phyloP scores from a whole-genome alignment of 306 rosid genomes.

The Purshia tridentata region DNA sequence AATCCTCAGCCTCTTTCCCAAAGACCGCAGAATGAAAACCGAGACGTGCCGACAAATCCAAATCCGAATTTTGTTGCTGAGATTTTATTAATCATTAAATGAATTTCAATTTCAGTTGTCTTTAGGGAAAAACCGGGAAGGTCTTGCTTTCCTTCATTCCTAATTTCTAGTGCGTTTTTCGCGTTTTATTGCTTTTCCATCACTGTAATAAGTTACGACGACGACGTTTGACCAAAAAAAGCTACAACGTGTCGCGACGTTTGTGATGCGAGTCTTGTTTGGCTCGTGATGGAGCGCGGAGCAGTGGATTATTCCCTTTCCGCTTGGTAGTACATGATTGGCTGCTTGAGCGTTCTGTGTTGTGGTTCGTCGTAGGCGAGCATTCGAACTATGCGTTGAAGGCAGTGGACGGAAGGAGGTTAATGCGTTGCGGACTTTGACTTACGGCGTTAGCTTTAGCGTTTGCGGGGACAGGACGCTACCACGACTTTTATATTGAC shows the following conservation, averaged over 20 bases:
- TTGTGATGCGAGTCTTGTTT: not conserved
- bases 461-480: not conserved
- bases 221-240: too few relatives aligned
- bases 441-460: not conserved
- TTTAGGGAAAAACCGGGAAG: not conserved
- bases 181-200: not conserved
- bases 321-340: not conserved
- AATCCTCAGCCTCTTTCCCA: constrained; percentile 17
- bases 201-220: not conserved
- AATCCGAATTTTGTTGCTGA: constrained; percentile 1
- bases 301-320: not conserved
- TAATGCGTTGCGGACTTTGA: not conserved
- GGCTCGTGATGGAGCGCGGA: not conserved
- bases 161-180: not conserved
- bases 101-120: not conserved
- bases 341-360: not conserved
- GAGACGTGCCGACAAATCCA: not conserved
- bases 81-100: not conserved
- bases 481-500: not conserved
- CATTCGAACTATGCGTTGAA: not conserved
- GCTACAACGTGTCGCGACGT: too few relatives aligned
- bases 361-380: not conserved
- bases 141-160: not conserved
- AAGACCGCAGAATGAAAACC: constrained; percentile 2
- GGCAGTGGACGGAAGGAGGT: not conserved